Percentiles rank a stretch among this genome's conserved stretches.
These are phyloP conservation scores for Beauveria scarabaeidicola DNA, from an alignment of 2,329 filamentous ascomycete species.

Conservation along the genomic window DNA sequence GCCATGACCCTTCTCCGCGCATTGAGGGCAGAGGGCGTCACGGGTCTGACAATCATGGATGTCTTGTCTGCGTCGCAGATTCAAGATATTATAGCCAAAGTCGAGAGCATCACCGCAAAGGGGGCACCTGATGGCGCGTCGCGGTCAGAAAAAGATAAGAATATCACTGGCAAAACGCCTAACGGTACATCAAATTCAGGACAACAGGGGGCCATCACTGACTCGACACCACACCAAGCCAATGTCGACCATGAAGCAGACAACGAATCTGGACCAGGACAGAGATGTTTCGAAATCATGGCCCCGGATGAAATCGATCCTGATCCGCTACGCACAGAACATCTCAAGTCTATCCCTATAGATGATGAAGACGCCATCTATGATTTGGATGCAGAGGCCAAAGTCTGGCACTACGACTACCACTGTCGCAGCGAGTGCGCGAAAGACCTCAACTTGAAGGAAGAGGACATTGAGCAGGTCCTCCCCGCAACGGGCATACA, in stretches of 20 bases:
- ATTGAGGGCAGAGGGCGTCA: not conserved
- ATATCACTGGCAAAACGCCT: too few relatives aligned
- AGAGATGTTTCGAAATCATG: not conserved
- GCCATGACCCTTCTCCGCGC: not conserved
- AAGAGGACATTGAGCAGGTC: conserved; percentile 1
- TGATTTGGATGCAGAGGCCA: not conserved
- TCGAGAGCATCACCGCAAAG: not conserved
- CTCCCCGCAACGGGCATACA: conserved; percentile 1
- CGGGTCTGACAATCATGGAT: not conserved
- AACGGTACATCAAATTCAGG: not conserved
- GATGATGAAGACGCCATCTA: conserved; percentile 5
- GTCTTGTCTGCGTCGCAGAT: not conserved
- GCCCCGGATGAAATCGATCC: not conserved
- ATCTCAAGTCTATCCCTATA: not conserved
- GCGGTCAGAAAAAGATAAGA: not conserved
- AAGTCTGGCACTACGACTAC: conserved; percentile 6
- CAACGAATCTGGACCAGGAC: not conserved
- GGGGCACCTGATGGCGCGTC: not conserved
- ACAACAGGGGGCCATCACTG: not conserved
- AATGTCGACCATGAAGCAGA: not conserved
- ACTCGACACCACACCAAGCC: not conserved
- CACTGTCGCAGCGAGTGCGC: not conserved
- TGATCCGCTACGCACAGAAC: not conserved
- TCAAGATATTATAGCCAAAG: not conserved
- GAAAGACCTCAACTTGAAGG: not conserved